These are phyloP conservation scores for Plasmodium fragile DNA, from an alignment of 169 alveolate genomes.

Conservation along the genomic window DNA sequence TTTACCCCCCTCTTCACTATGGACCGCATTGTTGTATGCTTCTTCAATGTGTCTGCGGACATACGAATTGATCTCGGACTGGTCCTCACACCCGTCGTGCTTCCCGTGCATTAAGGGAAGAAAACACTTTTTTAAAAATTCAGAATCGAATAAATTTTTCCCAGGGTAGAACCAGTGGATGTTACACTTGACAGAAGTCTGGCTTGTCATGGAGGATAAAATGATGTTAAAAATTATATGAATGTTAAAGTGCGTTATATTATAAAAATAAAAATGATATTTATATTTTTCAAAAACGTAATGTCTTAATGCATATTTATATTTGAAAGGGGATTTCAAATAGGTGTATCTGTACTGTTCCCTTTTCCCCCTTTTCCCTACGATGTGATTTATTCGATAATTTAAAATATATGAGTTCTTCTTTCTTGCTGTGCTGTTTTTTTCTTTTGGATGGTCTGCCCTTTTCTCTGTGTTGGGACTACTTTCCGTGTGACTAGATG, in stretches of 20 bases:
- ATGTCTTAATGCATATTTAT: constrained; percentile 85
- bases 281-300: constrained; percentile 85
- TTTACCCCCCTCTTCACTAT: not conserved
- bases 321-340: constrained; percentile 84
- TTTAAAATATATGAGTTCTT: constrained; percentile 16
- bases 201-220: constrained; percentile 69
- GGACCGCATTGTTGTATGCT: not conserved
- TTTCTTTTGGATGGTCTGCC: not conserved
- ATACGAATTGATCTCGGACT: not conserved
- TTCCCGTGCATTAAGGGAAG: not conserved
- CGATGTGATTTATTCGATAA: constrained; percentile 25
- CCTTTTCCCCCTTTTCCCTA: constrained; percentile 73
- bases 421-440: not conserved
- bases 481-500: not conserved
- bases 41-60: not conserved
- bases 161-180: constrained; percentile 69
- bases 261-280: constrained; percentile 77
- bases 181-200: constrained; percentile 56
- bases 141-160: constrained; percentile 29
- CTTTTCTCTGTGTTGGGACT: not conserved
- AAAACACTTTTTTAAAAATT: constrained; percentile 26
- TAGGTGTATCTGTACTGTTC: constrained; percentile 85
- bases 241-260: constrained; percentile 77
- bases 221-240: constrained; percentile 54
- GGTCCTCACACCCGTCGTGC: not conserved